Evolutionary conservation across 768 basidiomycete genomes (phyloP).

Genomic region (Daedaleopsis sinensis): DNA sequence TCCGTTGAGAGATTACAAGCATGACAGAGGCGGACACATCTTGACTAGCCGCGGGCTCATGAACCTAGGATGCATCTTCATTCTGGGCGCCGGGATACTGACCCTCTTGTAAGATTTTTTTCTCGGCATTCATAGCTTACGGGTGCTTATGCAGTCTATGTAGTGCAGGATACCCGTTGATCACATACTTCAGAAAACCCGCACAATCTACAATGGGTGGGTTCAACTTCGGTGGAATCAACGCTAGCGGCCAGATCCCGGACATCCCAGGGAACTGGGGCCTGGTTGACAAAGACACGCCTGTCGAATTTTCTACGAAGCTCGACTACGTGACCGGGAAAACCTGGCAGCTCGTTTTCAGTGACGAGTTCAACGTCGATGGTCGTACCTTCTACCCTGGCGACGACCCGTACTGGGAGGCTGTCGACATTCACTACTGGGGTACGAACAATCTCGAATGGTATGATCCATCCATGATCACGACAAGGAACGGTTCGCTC

Average conservation of each 20-base stretch:
- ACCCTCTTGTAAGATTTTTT: conserved; percentile 72
- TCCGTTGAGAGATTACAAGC: conserved; percentile 27
- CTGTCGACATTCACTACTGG: conserved; percentile 83
- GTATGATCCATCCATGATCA: conserved; percentile 78
- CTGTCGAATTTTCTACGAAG: conserved; percentile 43
- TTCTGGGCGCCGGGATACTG: conserved; percentile 52
- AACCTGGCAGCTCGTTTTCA: conserved; percentile 70
- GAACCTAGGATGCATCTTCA: conserved; percentile 69
- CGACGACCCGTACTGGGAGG: conserved; percentile 85
- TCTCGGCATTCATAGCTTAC: too few species aligned
- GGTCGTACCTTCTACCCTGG: conserved; percentile 74
- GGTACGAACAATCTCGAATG: conserved; percentile 62
- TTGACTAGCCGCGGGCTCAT: conserved; percentile 62
- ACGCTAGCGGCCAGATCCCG: conserved; percentile 46
- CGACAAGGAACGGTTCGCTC: conserved; percentile 43
- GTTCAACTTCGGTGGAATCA: conserved; percentile 47
- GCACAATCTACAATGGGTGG: conserved; percentile 37
- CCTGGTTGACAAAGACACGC: conserved; percentile 59
- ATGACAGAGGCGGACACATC: conserved; percentile 43
- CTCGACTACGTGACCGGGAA: conserved; percentile 19
- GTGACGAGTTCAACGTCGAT: conserved; percentile 76
- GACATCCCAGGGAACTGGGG: conserved; percentile 43
- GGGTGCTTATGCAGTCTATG: too few species aligned
- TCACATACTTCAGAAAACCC: conserved; percentile 26
- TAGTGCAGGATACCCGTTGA: conserved; percentile 31